Evolutionary conservation across 2,329 filamentous ascomycete species (phyloP), one percentile per base, ranked within the genome.

Genomic region (Graphilbum sp.): DNA sequence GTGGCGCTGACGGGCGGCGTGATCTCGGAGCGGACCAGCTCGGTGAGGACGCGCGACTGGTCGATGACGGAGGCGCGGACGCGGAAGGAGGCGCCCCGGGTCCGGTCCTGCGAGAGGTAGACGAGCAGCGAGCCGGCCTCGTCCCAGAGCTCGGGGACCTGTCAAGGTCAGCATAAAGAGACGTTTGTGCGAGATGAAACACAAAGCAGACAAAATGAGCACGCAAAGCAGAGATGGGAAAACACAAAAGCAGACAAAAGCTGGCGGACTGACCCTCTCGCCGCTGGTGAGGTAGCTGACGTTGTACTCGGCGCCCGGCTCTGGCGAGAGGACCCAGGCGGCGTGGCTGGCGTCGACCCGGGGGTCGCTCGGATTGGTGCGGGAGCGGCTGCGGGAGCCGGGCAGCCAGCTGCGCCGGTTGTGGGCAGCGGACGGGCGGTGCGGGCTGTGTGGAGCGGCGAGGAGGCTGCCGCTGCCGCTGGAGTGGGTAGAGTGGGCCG

Each of bases 71-170:
- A 65, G 23, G 66, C 63, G 27, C 63, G 62, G 7, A 78, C 64
- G 48, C 70, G 75, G 57, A 79, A 78, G 0, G 70, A 76, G 2
- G 74, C 66, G 0, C 67, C 68, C 9, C 52, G 54, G 10, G 64
- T 64, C 41, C 59, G 64, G 5, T 58, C 56, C 39, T 59, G 63
- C 40, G 67, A 67, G 4, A 80, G 54, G 46, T 73, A 72, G 17
- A 80, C 63, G 36, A 63, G 59, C 19, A 76, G 63, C 43, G 66
- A 66, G 30, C 69, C 73, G 37, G 53, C 57, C 39, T 77, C 72
- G 45, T 74, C 70, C 75, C 75, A 79, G 17, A 80, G 54, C 51
- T 79, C 75, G 2, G 74, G 71, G 4, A 79, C 69, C 71, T 75
- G 41, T 3, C 13, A n/a, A 17, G 12, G 24, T 38, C 10, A 31